Evolutionary conservation across 768 basidiomycete species (phyloP).

Genomic region (Sporobolomyces roseus): DNA sequence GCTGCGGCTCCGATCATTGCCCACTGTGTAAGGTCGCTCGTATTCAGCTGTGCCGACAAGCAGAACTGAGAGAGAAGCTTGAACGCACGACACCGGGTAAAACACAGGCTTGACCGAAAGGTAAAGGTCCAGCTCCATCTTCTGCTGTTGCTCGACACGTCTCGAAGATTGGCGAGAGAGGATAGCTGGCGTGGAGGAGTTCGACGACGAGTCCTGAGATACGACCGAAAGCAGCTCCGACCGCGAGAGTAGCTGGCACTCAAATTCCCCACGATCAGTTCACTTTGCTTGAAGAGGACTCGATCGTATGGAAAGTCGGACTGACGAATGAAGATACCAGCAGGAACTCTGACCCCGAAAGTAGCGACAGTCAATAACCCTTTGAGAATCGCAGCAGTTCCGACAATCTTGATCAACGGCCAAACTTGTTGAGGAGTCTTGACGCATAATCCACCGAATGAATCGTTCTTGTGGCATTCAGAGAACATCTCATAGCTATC

Average conservation of each 20-base stretch:
- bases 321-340: slow-evolving; percentile 84
- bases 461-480: slow-evolving; percentile 67
- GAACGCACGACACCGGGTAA: slow-evolving; percentile 61
- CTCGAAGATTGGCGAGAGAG: slow-evolving; percentile 61
- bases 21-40: slow-evolving; percentile 22
- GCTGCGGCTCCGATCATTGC: slow-evolving; percentile 74
- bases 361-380: slow-evolving; percentile 76
- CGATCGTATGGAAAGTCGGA: background rate
- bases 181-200: slow-evolving; percentile 64
- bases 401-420: slow-evolving; percentile 63
- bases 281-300: background rate
- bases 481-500: slow-evolving; percentile 53
- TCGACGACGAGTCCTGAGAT: slow-evolving; percentile 78
- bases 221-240: slow-evolving; percentile 88
- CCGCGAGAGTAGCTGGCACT: slow-evolving; percentile 72
- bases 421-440: slow-evolving; percentile 54
- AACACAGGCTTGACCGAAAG: slow-evolving; percentile 57
- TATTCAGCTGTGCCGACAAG: slow-evolving; percentile 45
- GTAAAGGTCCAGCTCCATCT: slow-evolving; percentile 49
- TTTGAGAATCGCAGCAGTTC: slow-evolving; percentile 76
- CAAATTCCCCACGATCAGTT: too few relatives aligned
- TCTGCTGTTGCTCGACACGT: slow-evolving; percentile 59
- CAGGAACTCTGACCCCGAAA: slow-evolving; percentile 56
- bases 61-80: slow-evolving; percentile 61
- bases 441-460: slow-evolving; percentile 67